Base-by-base conservation (phyloP, 805 yeast species). In the Blastobotrys peoriensis region DNA sequence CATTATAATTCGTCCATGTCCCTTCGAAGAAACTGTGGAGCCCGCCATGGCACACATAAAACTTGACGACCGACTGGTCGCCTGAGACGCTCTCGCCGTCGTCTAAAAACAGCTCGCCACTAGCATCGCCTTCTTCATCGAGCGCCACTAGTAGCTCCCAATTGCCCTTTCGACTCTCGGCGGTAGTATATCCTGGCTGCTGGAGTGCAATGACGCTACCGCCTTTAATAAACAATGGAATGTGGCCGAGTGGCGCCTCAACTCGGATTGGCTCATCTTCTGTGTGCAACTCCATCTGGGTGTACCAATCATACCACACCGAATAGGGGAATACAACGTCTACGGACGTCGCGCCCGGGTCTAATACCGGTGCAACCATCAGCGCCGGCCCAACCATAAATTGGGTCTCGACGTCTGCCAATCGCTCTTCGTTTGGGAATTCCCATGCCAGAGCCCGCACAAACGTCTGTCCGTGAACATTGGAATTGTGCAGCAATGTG, bases 291-390 rank as follows among this genome's bases (percentile, higher is more conserved):
- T 34, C 37, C 8, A 28, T 20, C 10, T 45, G 42, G n/a, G 30
- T 43, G 35, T 46, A 41, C 53, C 63, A 67, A 45, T 67, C 67
- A 50, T 65, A 67, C 51, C 64, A 64, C 17, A 49, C 38, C 27
- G 60, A 59, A 22, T 49, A 53, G 22, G 36, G 88, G 27, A 83
- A 53, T 46, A 69, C 70, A 3, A 81, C 60, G 2, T 59, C 58
- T 0, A 73, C 70, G 0, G 59, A 43, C 0, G 54, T 50, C 3
- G 68, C 71, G 2, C 68, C 75, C 48, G 76, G 76, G 1, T 71
- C 74, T 1, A 83, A 76, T 3, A 89, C 79, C 2, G 98, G 98
- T 57, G 81, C 84, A 1, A 86, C 84, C 47, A 91, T 58, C n/a
- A 91, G 56, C 6, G 78, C 64, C 27, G 71, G 65, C 20, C 93